These are phyloP conservation scores for Oidiodendron maius DNA, from an alignment of 495 filamentous ascomycete genomes.

Conservation along the genomic window DNA sequence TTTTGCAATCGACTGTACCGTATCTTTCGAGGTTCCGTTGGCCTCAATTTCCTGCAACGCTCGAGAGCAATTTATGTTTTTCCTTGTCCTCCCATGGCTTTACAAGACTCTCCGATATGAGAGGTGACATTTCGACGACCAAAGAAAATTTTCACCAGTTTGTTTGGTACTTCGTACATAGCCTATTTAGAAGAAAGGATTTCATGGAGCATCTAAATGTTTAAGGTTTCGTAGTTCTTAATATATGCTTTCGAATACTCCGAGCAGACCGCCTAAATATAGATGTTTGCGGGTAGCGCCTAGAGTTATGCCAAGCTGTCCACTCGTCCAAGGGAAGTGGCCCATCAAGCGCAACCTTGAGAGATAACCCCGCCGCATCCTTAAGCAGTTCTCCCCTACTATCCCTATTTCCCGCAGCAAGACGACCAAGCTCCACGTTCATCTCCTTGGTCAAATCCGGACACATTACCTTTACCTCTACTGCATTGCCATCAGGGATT, in stretches of 20 bases:
- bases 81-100: too few relatives aligned
- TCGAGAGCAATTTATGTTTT: too few relatives aligned
- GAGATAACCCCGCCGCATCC: constrained; percentile 1
- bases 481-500: background rate
- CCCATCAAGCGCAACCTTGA: constrained; percentile 1
- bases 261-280: constrained; percentile 1
- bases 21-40: too few relatives aligned
- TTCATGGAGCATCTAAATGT: too few relatives aligned
- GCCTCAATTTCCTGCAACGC: too few relatives aligned
- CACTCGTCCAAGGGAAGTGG: background rate
- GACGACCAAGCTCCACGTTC: background rate
- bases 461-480: background rate
- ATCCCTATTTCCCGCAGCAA: background rate
- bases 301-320: constrained; percentile 1
- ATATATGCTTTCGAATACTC: background rate
- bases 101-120: too few relatives aligned
- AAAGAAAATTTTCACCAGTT: too few relatives aligned
- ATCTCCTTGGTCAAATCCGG: background rate
- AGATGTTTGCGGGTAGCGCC: background rate
- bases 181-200: too few relatives aligned
- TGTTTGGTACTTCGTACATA: too few relatives aligned
- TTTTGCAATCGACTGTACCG: too few relatives aligned
- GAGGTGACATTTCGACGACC: too few relatives aligned
- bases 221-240: too few relatives aligned
- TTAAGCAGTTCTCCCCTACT: background rate